Evolutionary conservation across 148 eudicot species (phyloP), one percentile per base, ranked within the genome.

Genomic region (Salicornia ramosissima): DNA sequence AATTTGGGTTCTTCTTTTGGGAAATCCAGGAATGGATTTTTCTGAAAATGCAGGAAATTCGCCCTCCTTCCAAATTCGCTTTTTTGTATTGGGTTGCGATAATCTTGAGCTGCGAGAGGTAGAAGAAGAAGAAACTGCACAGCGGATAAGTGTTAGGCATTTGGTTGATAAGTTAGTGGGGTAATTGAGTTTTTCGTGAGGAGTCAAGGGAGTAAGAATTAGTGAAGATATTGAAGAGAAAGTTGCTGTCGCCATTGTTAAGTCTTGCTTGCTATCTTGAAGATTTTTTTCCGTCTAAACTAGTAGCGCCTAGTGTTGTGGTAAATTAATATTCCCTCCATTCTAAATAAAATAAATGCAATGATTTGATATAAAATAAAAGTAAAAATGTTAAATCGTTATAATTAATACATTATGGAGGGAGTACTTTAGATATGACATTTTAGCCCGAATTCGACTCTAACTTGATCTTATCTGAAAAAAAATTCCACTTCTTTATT

Each of bases 31-130:
- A 28, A 33, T 58, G 64, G 84, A 80, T 68, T 68, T 65, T 56
- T 71, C 72, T 0, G 83, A 77, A 28, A 76, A 3, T 25, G 83
- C 87, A 5, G 96, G 97, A 62, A 87, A 91, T 75, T 91, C 96
- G 2, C 95, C 99, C 42, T 71, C 77, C 65, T 88, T 94, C 97
- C 97, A 94, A 52, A 84, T 70, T 56, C 78, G 78, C 78, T 78
- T 94, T 70, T 80, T 85, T 64, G 67, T 70, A 13, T 60, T 59
- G 29, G 78, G 78, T 24, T 42, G 65, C 28, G 82, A 29, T 46
- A 52, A 24, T 14, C 53, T 69, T 15, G 79, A 26, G 24, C 45
- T 49, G 39, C 77, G 67, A 60, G 83, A 70, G 10, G 77, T 49
- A 1, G 36, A 59, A 49, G 77, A 47, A 26, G 80, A 65, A 51